Conservation (phyloP, 192 early-diverging fungal species). For the Gaertneriomyces sp. region DNA sequence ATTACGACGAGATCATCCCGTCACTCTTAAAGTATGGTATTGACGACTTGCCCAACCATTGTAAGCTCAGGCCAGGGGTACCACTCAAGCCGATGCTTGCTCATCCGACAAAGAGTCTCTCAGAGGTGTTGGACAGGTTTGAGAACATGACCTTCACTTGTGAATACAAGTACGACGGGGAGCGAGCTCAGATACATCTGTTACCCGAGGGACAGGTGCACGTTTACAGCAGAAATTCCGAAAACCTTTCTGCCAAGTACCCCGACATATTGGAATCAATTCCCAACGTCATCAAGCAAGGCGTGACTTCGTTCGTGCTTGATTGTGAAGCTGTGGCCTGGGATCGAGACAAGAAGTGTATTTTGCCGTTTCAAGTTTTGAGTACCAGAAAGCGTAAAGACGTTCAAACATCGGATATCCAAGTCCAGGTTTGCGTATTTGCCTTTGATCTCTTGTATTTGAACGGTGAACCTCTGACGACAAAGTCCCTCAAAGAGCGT, state of each 20-base stretch:
- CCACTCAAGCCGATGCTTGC: conserved; percentile 99
- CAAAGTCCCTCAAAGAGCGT: conserved; percentile 68
- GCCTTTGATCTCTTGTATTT: conserved; percentile 94
- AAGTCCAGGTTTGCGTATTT: conserved; percentile 92
- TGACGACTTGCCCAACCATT: conserved; percentile 62
- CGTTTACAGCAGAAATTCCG: conserved; percentile 92
- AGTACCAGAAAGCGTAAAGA: conserved; percentile 49
- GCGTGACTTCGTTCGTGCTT: conserved; percentile 84
- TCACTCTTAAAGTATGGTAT: conserved; percentile 76
- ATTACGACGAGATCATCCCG: conserved; percentile 88
- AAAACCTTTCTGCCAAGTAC: conserved; percentile 89
- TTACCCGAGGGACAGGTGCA: conserved; percentile 69
- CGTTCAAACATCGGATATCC: conserved; percentile 86
- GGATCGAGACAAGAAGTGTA: conserved; percentile 80
- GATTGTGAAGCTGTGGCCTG: conserved; percentile 99
- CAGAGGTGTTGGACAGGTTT: conserved; percentile 91
- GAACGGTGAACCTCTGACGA: conserved; percentile 86
- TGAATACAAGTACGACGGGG: conserved; percentile 99
- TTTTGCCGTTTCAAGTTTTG: conserved; percentile 91
- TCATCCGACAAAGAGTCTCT: conserved; percentile 91
- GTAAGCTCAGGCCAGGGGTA: conserved; percentile 90
- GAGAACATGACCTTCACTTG: conserved; percentile 91
- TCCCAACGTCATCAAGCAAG: conserved; percentile 60
- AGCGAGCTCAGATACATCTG: conserved; percentile 90
- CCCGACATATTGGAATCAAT: conserved; percentile 86